A percentile compares a stretch with the other conserved stretches of the same genome.
phyloP scores from a whole-genome alignment of 306 rosid genomes.

The Mimosa pudica region DNA sequence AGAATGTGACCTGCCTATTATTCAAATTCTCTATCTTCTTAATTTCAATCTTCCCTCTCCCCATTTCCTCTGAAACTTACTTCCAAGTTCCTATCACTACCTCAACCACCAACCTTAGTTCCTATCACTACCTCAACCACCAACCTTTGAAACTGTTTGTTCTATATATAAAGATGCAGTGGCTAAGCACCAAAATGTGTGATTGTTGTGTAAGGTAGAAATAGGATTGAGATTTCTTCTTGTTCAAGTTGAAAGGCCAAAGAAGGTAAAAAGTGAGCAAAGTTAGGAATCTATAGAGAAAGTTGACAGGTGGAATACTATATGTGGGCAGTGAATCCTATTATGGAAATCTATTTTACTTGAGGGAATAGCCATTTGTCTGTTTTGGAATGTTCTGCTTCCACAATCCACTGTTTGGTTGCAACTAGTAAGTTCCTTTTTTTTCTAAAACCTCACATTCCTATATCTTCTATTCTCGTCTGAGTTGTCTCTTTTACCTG shows the following conservation, averaged over 20 bases:
- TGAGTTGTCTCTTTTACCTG: no score
- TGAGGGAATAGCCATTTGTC: constrained; percentile 22
- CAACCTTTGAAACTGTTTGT: neutral
- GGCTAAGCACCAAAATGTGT: neutral
- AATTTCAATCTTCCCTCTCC: constrained; percentile 78
- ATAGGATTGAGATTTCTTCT: constrained; percentile 34
- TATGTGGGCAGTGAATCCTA: constrained; percentile 37
- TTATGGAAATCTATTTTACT: constrained; percentile 37
- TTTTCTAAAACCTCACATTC: neutral
- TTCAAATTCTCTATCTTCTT: constrained; percentile 74
- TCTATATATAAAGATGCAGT: constrained; percentile 1
- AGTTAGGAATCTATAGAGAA: neutral
- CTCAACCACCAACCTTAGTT: neutral
- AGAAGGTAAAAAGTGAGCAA: constrained; percentile 44
- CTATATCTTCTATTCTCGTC: neutral
- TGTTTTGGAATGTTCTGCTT: constrained; percentile 25
- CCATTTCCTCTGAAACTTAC: constrained; percentile 43
- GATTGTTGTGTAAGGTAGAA: neutral
- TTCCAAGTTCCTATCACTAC: constrained; percentile 15
- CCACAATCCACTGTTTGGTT: neutral
- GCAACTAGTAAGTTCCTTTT: neutral
- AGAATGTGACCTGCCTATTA: constrained; percentile 79
- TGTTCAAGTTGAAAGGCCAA: constrained; percentile 1
- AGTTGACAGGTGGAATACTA: constrained; percentile 44
- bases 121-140: neutral